A percentile compares a stretch with the other conserved stretches of the same genome.
These are phyloP conservation scores for Fraxinus platypoda DNA, from an alignment of 305 asterid genomes.

Conservation along the genomic window DNA sequence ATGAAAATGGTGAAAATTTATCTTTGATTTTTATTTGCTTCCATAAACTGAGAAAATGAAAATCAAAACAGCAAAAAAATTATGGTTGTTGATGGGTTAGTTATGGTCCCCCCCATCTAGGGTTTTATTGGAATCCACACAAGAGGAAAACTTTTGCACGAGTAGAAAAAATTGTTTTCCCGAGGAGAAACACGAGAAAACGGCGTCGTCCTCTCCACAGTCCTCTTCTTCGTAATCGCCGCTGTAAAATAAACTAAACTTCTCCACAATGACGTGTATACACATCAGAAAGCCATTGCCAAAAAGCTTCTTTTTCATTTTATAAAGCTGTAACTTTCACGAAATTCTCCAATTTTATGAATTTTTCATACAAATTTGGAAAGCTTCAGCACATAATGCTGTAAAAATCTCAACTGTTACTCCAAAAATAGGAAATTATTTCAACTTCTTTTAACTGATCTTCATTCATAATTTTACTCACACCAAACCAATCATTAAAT, in stretches of 20 bases:
- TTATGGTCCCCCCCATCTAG: constrained; percentile 25
- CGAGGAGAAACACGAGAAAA: not conserved
- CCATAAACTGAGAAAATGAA: not conserved
- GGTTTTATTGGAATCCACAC: constrained; percentile 22
- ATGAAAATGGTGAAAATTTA: not conserved
- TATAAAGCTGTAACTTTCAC: not conserved
- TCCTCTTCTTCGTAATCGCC: not conserved
- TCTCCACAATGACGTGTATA: not conserved
- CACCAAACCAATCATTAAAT: not conserved
- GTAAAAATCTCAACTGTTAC: not conserved
- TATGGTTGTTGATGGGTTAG: constrained; percentile 19
- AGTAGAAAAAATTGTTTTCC: constrained; percentile 9
- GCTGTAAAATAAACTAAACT: not conserved
- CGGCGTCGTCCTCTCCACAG: not conserved
- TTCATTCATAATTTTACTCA: not conserved
- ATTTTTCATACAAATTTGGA: not conserved
- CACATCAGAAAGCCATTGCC: not conserved
- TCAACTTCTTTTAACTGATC: not conserved
- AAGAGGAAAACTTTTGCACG: constrained; percentile 18
- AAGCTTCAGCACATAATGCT: not conserved
- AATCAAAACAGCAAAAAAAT: not conserved
- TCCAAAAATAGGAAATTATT: not conserved
- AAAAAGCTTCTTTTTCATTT: not conserved
- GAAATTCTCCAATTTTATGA: not conserved
- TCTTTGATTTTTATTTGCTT: not conserved